Conservation (phyloP, 495 filamentous ascomycete species). For the Penicillium maclennaniae region DNA sequence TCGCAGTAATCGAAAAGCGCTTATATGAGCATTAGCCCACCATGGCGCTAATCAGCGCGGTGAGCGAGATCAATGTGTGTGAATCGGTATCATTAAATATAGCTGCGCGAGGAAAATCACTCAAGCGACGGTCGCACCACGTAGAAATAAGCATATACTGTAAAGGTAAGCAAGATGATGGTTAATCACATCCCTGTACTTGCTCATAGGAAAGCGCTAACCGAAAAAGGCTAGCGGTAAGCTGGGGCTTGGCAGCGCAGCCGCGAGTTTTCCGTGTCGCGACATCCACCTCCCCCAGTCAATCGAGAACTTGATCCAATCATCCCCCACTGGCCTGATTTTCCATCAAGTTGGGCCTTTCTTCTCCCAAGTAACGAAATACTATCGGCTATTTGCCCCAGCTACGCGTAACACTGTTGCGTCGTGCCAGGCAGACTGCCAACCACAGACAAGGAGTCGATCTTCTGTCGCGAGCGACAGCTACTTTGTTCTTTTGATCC, state of each 20-base stretch:
- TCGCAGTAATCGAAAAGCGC: too few relatives aligned
- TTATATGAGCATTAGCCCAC: too few relatives aligned
- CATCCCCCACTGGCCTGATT: constrained; percentile 14
- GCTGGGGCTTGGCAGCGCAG: constrained; percentile 18
- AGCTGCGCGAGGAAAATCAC: neutral
- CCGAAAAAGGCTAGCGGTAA: constrained; percentile 14
- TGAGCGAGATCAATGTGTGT: neutral
- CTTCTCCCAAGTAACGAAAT: neutral
- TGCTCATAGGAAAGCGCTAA: constrained; percentile 1
- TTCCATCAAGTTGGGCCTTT: constrained; percentile 15
- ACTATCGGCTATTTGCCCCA: neutral
- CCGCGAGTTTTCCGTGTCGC: constrained; percentile 34
- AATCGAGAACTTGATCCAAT: constrained; percentile 23
- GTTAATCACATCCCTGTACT: neutral
- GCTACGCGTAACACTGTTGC: constrained; percentile 10
- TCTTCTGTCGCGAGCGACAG: constrained; percentile 35
- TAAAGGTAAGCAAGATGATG: neutral
- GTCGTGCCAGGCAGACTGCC: constrained; percentile 11
- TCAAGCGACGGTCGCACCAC: neutral
- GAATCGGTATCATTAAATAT: neutral
- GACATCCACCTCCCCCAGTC: constrained; percentile 27
- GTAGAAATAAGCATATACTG: neutral
- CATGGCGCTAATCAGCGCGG: too few relatives aligned
- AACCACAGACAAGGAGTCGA: constrained; percentile 30
- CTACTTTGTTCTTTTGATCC: constrained; percentile 22